Evolutionary conservation across 768 basidiomycete genomes (phyloP).

Genomic region (Mycena venus): DNA sequence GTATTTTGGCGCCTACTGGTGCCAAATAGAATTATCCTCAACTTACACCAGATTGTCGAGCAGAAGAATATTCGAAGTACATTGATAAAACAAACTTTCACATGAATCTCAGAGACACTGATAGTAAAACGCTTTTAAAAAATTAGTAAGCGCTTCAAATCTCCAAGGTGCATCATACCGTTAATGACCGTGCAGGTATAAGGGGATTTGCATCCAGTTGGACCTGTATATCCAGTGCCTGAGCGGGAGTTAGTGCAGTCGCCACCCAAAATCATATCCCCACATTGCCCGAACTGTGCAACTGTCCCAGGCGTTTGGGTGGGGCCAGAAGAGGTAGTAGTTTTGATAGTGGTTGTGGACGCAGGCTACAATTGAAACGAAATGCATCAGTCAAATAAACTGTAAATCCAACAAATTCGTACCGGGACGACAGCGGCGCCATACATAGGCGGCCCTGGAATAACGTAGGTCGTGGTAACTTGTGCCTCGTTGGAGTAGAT

Average conservation of each 20-base stretch:
- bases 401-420: conserved; percentile 29
- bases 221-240: conserved; percentile 47
- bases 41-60: too few relatives aligned
- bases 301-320: conserved; percentile 45
- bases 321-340: conserved; percentile 19
- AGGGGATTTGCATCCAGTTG: conserved; percentile 51
- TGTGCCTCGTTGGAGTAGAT: conserved; percentile 55
- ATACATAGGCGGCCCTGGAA: conserved; percentile 65
- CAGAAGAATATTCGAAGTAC: too few relatives aligned
- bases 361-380: conserved; percentile 53
- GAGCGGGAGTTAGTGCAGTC: background rate
- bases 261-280: conserved; percentile 35
- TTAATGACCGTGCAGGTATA: conserved; percentile 53
- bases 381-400: too few relatives aligned
- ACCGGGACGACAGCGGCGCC: conserved; percentile 42
- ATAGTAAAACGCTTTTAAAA: too few relatives aligned
- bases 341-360: conserved; percentile 37
- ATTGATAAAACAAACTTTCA: too few relatives aligned
- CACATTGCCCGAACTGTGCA: conserved; percentile 58
- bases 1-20: too few relatives aligned
- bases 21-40: too few relatives aligned
- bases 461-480: conserved; percentile 55
- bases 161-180: too few relatives aligned
- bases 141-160: too few relatives aligned
- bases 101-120: too few relatives aligned